phyloP scores from a whole-genome alignment of 495 filamentous ascomycete genomes.

The Podospora pseudopauciseta region DNA sequence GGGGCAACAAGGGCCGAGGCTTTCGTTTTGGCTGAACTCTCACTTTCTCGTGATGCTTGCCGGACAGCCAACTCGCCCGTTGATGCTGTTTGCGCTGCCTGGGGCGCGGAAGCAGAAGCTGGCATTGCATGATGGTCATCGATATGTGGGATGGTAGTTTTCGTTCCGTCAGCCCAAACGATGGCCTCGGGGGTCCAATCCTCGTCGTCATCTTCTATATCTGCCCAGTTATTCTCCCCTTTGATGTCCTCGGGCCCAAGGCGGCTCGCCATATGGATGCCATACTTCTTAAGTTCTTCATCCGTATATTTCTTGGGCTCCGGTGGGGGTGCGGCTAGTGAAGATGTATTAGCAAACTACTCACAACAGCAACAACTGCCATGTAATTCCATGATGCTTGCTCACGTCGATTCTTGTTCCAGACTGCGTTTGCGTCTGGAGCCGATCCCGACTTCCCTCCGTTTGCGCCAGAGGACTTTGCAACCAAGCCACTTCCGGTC shows the following conservation, averaged over 20 bases:
- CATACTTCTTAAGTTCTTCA: slow-evolving; percentile 92
- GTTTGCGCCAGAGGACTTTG: slow-evolving; percentile 53
- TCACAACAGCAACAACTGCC: slow-evolving; percentile 7
- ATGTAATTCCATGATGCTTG: background rate
- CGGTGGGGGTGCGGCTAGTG: slow-evolving; percentile 66
- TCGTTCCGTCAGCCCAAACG: slow-evolving; percentile 96
- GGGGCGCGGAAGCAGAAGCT: slow-evolving; percentile 19
- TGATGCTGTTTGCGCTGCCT: slow-evolving; percentile 9
- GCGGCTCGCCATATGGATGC: slow-evolving; percentile 91
- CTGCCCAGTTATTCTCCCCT: slow-evolving; percentile 89
- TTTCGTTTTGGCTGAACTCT: slow-evolving; percentile 34
- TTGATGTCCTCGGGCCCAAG: slow-evolving; percentile 73
- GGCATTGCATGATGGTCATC: slow-evolving; percentile 41
- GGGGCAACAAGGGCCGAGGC: slow-evolving; percentile 33
- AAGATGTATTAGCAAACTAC: slow-evolving; percentile 4
- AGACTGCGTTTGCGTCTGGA: slow-evolving; percentile 72
- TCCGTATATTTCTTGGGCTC: slow-evolving; percentile 92
- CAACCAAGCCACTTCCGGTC: slow-evolving; percentile 46
- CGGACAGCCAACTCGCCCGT: slow-evolving; percentile 10
- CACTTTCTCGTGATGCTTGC: slow-evolving; percentile 23
- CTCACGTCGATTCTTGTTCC: slow-evolving; percentile 95
- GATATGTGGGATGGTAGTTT: slow-evolving; percentile 70
- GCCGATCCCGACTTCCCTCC: slow-evolving; percentile 46
- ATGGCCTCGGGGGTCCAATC: slow-evolving; percentile 97
- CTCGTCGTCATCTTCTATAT: slow-evolving; percentile 98